Conservation (phyloP, 148 eudicot genomes). For the Rhododendron molle region DNA sequence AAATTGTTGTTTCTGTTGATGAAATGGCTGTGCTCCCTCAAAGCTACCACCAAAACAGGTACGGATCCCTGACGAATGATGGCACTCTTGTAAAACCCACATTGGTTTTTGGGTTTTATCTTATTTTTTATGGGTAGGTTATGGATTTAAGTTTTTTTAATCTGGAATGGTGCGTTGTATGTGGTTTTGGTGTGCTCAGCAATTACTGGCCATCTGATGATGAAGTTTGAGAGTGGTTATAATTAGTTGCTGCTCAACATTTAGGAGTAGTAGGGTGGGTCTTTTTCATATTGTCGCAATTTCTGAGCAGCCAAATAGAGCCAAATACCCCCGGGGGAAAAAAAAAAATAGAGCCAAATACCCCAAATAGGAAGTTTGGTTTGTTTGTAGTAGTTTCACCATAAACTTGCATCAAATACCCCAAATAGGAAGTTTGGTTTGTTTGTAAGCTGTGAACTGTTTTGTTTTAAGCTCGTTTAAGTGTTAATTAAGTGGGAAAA, state of each 20-base stretch:
- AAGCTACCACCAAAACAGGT: constrained; percentile 84
- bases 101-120: background rate
- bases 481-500: no score
- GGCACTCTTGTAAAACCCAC: background rate
- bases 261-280: no score
- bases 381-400: no score
- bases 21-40: constrained; percentile 88
- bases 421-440: no score
- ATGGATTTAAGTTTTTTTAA: background rate
- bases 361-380: no score
- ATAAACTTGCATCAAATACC: no score
- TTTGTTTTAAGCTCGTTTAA: no score
- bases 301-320: background rate
- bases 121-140: constrained; percentile 6
- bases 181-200: constrained; percentile 36
- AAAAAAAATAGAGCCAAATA: no score
- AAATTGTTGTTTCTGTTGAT: constrained; percentile 54
- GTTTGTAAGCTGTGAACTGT: no score
- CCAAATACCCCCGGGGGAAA: no score
- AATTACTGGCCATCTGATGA: constrained; percentile 68
- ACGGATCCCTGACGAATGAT: constrained; percentile 13
- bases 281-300: constrained; percentile 2
- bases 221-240: constrained; percentile 95
- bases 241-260: constrained; percentile 29
- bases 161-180: constrained; percentile 14